Evolutionary conservation across 2,329 filamentous ascomycete genomes (phyloP).

Genomic region (Hypoxylon sp.): DNA sequence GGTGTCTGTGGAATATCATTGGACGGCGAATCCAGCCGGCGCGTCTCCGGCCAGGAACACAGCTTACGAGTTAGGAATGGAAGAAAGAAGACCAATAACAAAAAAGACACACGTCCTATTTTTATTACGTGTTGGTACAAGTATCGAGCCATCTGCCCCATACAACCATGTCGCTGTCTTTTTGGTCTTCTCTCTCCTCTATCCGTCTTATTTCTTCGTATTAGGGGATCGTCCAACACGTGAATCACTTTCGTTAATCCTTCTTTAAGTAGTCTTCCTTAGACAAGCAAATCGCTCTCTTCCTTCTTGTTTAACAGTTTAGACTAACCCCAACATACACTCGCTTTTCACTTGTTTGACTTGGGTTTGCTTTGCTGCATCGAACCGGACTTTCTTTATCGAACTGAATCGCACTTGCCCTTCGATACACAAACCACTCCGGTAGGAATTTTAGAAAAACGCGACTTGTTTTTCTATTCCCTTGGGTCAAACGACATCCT

Average conservation of each 20-base stretch:
- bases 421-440: slow-evolving; percentile 8
- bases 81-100: slow-evolving; percentile 25
- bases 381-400: slow-evolving; percentile 26
- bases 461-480: slow-evolving; percentile 2
- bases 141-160: slow-evolving; percentile 36
- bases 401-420: slow-evolving; percentile 15
- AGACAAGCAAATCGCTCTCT: slow-evolving; percentile 27
- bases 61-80: slow-evolving; percentile 28
- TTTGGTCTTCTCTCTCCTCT: slow-evolving; percentile 27
- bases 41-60: slow-evolving; percentile 18
- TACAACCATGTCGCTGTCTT: slow-evolving; percentile 15
- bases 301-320: slow-evolving; percentile 23
- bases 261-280: slow-evolving; percentile 25
- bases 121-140: slow-evolving; percentile 40
- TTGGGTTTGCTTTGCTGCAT: slow-evolving; percentile 27
- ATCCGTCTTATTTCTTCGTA: slow-evolving; percentile 30
- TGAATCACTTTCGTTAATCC: slow-evolving; percentile 40
- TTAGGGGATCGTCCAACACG: slow-evolving; percentile 28
- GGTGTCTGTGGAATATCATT: neutral
- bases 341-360: slow-evolving; percentile 21
- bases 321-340: slow-evolving; percentile 28
- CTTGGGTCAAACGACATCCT: neutral
- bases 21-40: slow-evolving; percentile 13
- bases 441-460: slow-evolving; percentile 11
- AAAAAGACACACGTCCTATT: slow-evolving; percentile 27